These are phyloP conservation scores for Saccharomycodes ludwigii DNA, from an alignment of 805 yeast genomes.

Conservation along the genomic window DNA sequence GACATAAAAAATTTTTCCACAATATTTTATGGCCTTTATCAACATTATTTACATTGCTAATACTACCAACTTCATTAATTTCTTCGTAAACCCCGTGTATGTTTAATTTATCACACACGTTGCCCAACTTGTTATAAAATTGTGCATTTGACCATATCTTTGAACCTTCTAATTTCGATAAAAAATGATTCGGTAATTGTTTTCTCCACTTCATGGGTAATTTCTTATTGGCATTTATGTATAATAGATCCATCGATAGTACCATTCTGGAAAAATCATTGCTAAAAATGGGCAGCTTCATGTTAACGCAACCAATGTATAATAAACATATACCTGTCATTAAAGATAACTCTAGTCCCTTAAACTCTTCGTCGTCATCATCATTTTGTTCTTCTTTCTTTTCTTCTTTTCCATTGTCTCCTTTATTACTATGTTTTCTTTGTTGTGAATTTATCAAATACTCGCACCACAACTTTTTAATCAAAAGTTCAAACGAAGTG, in stretches of 20 bases:
- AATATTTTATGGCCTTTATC: no score
- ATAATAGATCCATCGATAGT: conserved; percentile 12
- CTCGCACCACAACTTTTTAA: conserved; percentile 5
- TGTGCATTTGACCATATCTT: conserved; percentile 28
- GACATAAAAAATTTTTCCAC: no score
- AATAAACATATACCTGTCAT: conserved; percentile 24
- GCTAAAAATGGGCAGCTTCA: conserved; percentile 38
- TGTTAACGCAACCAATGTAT: conserved; percentile 37
- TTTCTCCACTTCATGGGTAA: conserved; percentile 29
- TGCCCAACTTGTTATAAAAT: conserved; percentile 21
- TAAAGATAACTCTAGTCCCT: conserved; percentile 5
- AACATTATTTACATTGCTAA: no score
- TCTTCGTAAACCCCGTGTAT: conserved; percentile 6
- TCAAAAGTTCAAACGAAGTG: conserved; percentile 15
- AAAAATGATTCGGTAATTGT: conserved; percentile 28
- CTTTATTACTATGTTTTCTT: no score
- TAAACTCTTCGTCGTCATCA: conserved; percentile 1
- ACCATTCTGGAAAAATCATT: conserved; percentile 29
- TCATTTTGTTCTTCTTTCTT: no score
- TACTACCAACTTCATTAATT: conserved; percentile 14
- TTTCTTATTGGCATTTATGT: conserved; percentile 26
- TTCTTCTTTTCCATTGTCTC: no score
- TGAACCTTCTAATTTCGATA: conserved; percentile 28
- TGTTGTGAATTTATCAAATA: no score
- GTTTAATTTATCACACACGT: conserved; percentile 2